A percentile compares a stretch with the other conserved stretches of the same genome.
Conservation (phyloP, 306 rosid genomes). For the Corylus americana region DNA sequence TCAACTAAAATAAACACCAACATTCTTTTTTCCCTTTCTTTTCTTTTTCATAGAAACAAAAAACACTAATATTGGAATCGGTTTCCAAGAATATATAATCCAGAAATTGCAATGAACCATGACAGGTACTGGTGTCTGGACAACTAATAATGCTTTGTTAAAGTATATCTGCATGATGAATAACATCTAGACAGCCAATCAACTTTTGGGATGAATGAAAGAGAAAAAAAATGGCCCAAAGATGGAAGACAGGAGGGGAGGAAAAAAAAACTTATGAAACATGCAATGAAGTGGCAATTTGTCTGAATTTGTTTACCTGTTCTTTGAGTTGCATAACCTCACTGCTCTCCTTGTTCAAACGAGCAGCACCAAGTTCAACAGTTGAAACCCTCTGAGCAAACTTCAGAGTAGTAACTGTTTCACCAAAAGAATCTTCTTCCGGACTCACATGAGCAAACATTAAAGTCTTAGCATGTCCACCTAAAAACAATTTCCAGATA, state of each 20-base stretch:
- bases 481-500: conserved; percentile 41
- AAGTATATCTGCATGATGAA: background rate
- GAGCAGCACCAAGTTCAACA: conserved; percentile 88
- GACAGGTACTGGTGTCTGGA: background rate
- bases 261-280: background rate
- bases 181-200: background rate
- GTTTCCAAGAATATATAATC: background rate
- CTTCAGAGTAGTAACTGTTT: conserved; percentile 82
- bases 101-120: background rate
- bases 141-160: background rate
- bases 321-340: conserved; percentile 83
- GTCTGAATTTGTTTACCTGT: conserved; percentile 51
- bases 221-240: background rate
- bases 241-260: background rate
- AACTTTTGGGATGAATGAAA: background rate
- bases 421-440: conserved; percentile 82
- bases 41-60: background rate
- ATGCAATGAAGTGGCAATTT: background rate
- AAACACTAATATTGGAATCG: background rate
- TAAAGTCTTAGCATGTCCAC: conserved; percentile 94
- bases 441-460: conserved; percentile 98
- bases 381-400: conserved; percentile 91
- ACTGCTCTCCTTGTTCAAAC: conserved; percentile 67
- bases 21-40: background rate
- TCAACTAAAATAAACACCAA: background rate